Evolutionary conservation across 495 filamentous ascomycete genomes (phyloP).

Genomic region (Neurospora sp.): DNA sequence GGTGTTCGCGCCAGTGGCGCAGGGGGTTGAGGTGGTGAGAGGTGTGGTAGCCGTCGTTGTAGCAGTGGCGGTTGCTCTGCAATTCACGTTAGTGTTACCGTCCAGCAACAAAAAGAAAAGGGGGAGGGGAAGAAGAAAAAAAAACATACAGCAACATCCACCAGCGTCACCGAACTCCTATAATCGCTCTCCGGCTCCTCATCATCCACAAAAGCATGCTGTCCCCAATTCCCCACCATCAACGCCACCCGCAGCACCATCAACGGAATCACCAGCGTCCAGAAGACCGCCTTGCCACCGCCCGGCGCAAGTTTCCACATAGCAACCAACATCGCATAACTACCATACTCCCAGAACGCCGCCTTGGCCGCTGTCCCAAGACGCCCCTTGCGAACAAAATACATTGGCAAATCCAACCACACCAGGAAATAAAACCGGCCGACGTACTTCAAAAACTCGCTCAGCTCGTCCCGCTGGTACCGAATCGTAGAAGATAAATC

Average conservation of each 20-base stretch:
- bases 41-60: slow-evolving; percentile 73
- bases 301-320: not conserved
- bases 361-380: slow-evolving; percentile 33
- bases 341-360: slow-evolving; percentile 46
- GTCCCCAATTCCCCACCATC: slow-evolving; percentile 75
- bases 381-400: slow-evolving; percentile 54
- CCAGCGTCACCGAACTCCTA: slow-evolving; percentile 53
- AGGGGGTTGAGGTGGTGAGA: slow-evolving; percentile 67
- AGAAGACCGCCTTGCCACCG: slow-evolving; percentile 31
- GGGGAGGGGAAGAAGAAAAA: slow-evolving; percentile 1
- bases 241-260: slow-evolving; percentile 51
- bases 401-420: slow-evolving; percentile 65
- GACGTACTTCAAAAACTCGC: slow-evolving; percentile 57
- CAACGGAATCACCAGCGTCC: slow-evolving; percentile 48
- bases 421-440: slow-evolving; percentile 60
- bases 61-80: slow-evolving; percentile 63
- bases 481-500: slow-evolving; percentile 67
- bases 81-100: not conserved
- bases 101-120: not conserved
- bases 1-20: slow-evolving; percentile 70
- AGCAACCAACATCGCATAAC: slow-evolving; percentile 22
- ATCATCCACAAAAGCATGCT: slow-evolving; percentile 66
- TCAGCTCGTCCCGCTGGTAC: slow-evolving; percentile 60
- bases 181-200: slow-evolving; percentile 62
- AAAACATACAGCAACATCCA: slow-evolving; percentile 56